Percentiles rank a stretch among this genome's conserved stretches.
These are phyloP conservation scores for Suillus placidus DNA, from an alignment of 768 basidiomycete genomes.

Conservation along the genomic window DNA sequence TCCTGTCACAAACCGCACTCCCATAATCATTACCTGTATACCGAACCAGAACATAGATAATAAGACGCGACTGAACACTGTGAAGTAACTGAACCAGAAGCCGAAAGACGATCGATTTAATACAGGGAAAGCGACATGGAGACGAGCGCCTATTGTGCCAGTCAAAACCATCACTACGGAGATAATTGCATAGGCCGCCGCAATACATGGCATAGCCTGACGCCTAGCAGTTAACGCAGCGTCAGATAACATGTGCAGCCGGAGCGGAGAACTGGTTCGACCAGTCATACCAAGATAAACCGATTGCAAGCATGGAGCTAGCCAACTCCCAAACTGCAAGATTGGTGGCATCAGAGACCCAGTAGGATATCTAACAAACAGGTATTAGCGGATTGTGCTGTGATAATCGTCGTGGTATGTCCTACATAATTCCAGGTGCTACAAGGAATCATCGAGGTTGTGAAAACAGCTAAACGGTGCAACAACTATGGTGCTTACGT, in stretches of 20 bases:
- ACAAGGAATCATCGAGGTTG: constrained; percentile 2
- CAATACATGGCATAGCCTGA: constrained; percentile 70
- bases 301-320: constrained; percentile 75
- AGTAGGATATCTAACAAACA: constrained; percentile 24
- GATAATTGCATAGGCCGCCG: constrained; percentile 73
- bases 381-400: constrained; percentile 23
- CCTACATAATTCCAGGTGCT: constrained; percentile 64
- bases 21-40: constrained; percentile 51
- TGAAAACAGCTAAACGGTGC: background rate
- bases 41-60: constrained; percentile 86
- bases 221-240: constrained; percentile 43
- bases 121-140: constrained; percentile 76
- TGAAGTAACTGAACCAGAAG: constrained; percentile 89
- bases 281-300: constrained; percentile 62
- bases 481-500: constrained; percentile 26
- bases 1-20: background rate
- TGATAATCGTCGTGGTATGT: constrained; percentile 46
- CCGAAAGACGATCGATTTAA: constrained; percentile 85
- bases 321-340: constrained; percentile 45
- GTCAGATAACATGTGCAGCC: constrained; percentile 1
- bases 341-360: constrained; percentile 30
- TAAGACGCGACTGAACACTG: constrained; percentile 74
- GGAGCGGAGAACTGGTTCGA: background rate
- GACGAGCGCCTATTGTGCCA: constrained; percentile 77
- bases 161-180: constrained; percentile 77